Evolutionary conservation across 2,329 filamentous ascomycete genomes (phyloP), one percentile per base, ranked within the genome.

Genomic region (Penicillium italicum): DNA sequence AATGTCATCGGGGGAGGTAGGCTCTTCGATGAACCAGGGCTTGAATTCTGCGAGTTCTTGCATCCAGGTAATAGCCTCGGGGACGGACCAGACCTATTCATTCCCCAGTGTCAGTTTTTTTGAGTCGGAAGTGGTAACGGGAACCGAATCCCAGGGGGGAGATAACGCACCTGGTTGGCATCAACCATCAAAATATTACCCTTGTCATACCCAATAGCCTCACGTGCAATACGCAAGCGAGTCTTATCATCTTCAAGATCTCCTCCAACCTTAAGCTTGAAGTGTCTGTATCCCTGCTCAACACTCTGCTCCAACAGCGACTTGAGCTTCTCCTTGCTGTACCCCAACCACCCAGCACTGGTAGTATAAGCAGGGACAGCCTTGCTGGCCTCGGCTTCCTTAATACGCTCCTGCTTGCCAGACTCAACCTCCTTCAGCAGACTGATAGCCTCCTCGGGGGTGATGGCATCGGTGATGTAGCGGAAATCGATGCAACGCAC

Each of bases 331-430:
- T 91, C 90, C 74, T 94, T 88, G 31, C 85, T 85, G 69, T 96
- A 96, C 30, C 91, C 91, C n/a, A 96, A 77, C 92, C 91, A 96
- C 10, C 91, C 91, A 0, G 91, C 91, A 69, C 84, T 89, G 6
- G 92, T 96, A 10, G 91, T 96, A 76, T 96, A 96, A 1, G 91
- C 91, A 0, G 91, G 91, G 6, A 96, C 92, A 11, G 91, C 91
- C 37, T 82, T 80, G 72, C 81, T 89, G 56, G 82, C 75, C 66
- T 91, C 80, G 0, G 90, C 91, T 63, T 96, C 89, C 65, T 83
- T 76, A 24, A 96, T 77, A 51, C 92, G 82, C 68, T 84, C 77
- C 34, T 81, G 79, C 79, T 96, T 96, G 37, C 85, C 86, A 1
- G 73, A 64, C 74, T 90, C 85, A 22, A 82, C 76, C 67, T 83